Base-by-base conservation (phyloP, 2,329 filamentous ascomycete species). In the Fusarium chlamydosporum region DNA sequence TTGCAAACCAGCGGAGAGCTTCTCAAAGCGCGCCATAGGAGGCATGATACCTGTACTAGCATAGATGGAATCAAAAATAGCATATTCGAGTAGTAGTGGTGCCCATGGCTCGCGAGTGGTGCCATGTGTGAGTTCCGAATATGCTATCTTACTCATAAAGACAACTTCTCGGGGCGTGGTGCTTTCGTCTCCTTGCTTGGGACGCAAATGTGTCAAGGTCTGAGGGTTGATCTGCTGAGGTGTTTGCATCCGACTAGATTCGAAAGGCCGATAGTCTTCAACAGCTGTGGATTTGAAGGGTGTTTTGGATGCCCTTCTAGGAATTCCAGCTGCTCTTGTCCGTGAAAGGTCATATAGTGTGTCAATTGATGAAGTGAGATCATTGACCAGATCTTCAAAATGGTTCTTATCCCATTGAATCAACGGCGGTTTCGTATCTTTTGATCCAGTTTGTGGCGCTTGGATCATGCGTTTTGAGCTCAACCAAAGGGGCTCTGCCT, bases 281-380 rank as follows among this genome's bases (percentile, higher is more conserved):
- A 76, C 70, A 1, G 78, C 70, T 16, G 76, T 70, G 0, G 80
- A 74, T 54, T 81, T 83, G 45, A 78, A 77, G 0, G 78, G 54
- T 2, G 74, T 60, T 74, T 80, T 73, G 67, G 76, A 65, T 60
- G 73, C 45, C 66, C 76, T 51, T 53, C 72, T 61, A 3, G 78
- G 75, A 12, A 78, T 72, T 4, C 79, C 80, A 1, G 83, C 84
- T 1, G 85, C 83, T 20, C 91, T 83, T 15, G 90, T 91, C 50
- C 89, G 82, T 0, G 91, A 93, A 15, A 94, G 82, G 74, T 94
- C 91, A 76, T 92, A 94, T 2, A 95, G 84, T 0, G 90, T 93
- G 78, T 94, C 92, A 76, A 94, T 93, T 3, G 91, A 93, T 7
- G 88, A 87, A 16, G 91, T 94, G 67, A 94, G 82, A 73, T 94